Percentiles rank a stretch among this genome's conserved stretches.
Conservation (phyloP, 2,329 filamentous ascomycete species). For the Endoconidiophora laricicola region DNA sequence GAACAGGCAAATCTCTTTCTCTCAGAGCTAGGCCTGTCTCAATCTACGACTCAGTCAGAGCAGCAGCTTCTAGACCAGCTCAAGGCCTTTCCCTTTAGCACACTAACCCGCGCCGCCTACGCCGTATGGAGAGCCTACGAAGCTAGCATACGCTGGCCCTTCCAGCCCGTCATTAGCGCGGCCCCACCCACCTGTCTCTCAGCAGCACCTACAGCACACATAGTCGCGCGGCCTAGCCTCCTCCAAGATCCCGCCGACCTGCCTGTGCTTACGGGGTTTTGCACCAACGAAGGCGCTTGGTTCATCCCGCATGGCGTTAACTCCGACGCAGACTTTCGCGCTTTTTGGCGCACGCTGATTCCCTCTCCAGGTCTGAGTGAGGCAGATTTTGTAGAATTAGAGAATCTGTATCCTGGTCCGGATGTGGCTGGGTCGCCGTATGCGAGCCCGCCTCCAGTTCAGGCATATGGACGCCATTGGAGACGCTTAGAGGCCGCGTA, state of each 20-base stretch:
- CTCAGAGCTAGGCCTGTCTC: too few relatives aligned
- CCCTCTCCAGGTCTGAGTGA: slow-evolving; percentile 32
- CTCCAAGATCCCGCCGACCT: slow-evolving; percentile 30
- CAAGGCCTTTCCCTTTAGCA: slow-evolving; percentile 21
- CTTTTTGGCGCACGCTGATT: slow-evolving; percentile 45
- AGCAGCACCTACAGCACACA: slow-evolving; percentile 24
- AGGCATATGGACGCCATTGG: slow-evolving; percentile 34
- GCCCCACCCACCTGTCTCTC: slow-evolving; percentile 25
- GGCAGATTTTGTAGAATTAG: slow-evolving; percentile 36
- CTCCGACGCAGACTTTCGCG: slow-evolving; percentile 33
- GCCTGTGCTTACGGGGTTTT: slow-evolving; percentile 44
- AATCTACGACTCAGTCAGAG: too few relatives aligned
- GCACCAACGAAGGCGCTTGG: slow-evolving; percentile 49
- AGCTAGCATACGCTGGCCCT: slow-evolving; percentile 34
- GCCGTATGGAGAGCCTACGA: slow-evolving; percentile 28
- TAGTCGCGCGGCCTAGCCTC: slow-evolving; percentile 28
- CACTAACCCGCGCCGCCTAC: slow-evolving; percentile 21
- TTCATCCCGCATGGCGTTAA: slow-evolving; percentile 40
- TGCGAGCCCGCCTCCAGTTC: slow-evolving; percentile 24
- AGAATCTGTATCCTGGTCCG: slow-evolving; percentile 47
- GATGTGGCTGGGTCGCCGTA: slow-evolving; percentile 20
- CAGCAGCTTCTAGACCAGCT: too few relatives aligned
- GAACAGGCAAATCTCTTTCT: slow-evolving; percentile 36
- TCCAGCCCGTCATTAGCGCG: slow-evolving; percentile 52
- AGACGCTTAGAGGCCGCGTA: slow-evolving; percentile 43